Evolutionary conservation across 345 rosid species (phyloP).

Genomic region (Hibiscus tridactylites): DNA sequence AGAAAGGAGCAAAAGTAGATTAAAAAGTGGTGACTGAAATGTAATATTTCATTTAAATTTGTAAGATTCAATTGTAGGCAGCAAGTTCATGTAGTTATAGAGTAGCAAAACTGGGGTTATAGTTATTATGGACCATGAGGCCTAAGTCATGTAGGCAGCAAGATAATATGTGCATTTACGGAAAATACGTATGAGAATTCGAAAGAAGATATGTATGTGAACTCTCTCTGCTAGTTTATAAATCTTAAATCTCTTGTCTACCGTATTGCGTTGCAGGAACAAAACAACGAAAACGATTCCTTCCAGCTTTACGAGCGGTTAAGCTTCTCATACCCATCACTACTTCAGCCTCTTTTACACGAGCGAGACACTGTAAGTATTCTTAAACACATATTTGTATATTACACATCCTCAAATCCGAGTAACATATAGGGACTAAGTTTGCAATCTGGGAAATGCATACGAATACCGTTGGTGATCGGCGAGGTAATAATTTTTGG

Average conservation of each 20-base stretch:
- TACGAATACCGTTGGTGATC: background rate
- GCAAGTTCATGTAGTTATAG: background rate
- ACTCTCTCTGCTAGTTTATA: background rate
- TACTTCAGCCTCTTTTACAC: conserved; percentile 61
- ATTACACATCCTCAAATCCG: background rate
- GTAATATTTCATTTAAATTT: too few species aligned
- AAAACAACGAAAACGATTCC: conserved; percentile 24
- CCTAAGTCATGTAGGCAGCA: background rate
- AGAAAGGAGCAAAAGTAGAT: too few species aligned
- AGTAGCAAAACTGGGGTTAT: too few species aligned
- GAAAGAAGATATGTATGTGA: background rate
- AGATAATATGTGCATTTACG: too few species aligned
- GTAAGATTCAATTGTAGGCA: too few species aligned
- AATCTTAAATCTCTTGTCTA: background rate
- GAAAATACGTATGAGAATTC: background rate
- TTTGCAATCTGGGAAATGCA: background rate
- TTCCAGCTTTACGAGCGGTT: conserved; percentile 60
- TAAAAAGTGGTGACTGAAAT: too few species aligned
- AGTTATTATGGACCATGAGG: background rate
- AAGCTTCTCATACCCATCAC: conserved; percentile 66
- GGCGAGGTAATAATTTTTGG: background rate
- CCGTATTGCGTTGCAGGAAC: conserved; percentile 29
- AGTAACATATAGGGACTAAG: background rate
- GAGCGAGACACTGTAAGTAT: conserved; percentile 76
- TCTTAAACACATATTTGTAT: background rate